Conservation (phyloP, 306 rosid genomes). For the Begonia loranthoides region DNA sequence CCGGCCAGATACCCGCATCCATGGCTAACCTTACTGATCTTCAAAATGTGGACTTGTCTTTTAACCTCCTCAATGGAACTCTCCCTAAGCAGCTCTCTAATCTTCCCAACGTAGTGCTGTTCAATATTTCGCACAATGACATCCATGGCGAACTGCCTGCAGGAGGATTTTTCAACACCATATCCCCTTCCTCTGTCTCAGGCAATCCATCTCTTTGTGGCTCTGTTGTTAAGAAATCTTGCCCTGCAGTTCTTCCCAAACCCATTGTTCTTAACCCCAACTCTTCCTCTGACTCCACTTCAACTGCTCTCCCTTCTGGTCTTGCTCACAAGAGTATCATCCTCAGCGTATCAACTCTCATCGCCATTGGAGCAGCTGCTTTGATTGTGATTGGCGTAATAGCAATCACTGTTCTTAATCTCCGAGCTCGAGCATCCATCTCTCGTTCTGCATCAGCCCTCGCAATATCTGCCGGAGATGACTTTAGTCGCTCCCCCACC, state of each 20-base stretch:
- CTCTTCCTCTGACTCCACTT: constrained; percentile 44
- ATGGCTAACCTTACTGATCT: constrained; percentile 55
- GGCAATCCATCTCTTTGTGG: constrained; percentile 93
- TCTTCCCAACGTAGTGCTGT: constrained; percentile 64
- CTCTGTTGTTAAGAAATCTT: constrained; percentile 64
- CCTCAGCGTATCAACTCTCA: constrained; percentile 95
- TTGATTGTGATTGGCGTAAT: constrained; percentile 86
- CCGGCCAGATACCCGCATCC: constrained; percentile 59
- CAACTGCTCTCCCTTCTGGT: constrained; percentile 36
- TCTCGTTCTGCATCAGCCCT: constrained; percentile 44
- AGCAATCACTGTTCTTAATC: constrained; percentile 83
- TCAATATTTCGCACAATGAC: constrained; percentile 89
- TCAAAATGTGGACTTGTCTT: constrained; percentile 68
- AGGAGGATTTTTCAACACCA: constrained; percentile 86
- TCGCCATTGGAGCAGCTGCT: constrained; percentile 98
- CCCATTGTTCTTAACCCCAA: constrained; percentile 96
- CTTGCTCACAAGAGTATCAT: constrained; percentile 65
- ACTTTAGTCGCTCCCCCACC: constrained; percentile 76
- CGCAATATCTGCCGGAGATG: constrained; percentile 76
- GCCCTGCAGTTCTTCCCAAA: constrained; percentile 82
- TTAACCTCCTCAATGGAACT: constrained; percentile 57
- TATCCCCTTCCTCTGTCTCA: constrained; percentile 51
- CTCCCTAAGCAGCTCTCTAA: constrained; percentile 82
- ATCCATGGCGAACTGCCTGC: constrained; percentile 87
- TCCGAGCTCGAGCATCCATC: constrained; percentile 54